Evolutionary conservation across 1,284 basidiomycete species (phyloP).

Genomic region (Ustilago xerochloae): DNA sequence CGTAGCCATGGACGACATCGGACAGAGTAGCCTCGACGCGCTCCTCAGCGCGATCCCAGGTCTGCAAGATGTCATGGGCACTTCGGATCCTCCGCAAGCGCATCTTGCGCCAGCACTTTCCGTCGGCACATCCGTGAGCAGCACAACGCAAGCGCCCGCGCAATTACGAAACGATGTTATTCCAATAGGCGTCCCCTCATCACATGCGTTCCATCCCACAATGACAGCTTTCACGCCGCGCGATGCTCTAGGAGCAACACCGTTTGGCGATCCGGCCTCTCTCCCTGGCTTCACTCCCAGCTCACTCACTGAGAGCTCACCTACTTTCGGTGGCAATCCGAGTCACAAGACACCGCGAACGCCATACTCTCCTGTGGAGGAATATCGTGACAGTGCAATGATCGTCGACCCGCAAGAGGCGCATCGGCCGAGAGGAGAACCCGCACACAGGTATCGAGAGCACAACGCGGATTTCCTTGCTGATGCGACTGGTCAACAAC

Average conservation of each 20-base stretch:
- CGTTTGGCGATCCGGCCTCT: constrained; percentile 56
- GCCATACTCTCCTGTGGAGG: constrained; percentile 58
- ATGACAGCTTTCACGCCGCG: constrained; percentile 35
- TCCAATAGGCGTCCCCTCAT: background rate
- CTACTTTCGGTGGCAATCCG: constrained; percentile 51
- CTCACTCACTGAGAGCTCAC: constrained; percentile 59
- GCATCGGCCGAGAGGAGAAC: constrained; percentile 1
- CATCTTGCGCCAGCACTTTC: background rate
- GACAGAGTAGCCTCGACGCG: constrained; percentile 34
- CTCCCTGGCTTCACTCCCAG: constrained; percentile 62
- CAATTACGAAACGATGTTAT: too few species aligned
- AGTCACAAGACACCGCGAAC: constrained; percentile 58
- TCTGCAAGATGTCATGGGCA: constrained; percentile 30
- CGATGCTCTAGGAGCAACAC: constrained; percentile 22
- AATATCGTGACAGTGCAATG: constrained; percentile 39
- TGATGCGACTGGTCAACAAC: background rate
- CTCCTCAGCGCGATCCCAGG: constrained; percentile 38
- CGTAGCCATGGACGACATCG: constrained; percentile 33
- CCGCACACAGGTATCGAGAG: constrained; percentile 10
- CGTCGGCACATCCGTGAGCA: background rate
- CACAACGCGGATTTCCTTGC: constrained; percentile 1
- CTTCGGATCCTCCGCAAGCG: constrained; percentile 10
- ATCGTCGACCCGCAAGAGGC: constrained; percentile 34
- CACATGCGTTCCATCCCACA: constrained; percentile 15
- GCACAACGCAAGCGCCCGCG: background rate